Evolutionary conservation across 2,329 filamentous ascomycete species (phyloP).

Genomic region (Neoarthrinium moseri): DNA sequence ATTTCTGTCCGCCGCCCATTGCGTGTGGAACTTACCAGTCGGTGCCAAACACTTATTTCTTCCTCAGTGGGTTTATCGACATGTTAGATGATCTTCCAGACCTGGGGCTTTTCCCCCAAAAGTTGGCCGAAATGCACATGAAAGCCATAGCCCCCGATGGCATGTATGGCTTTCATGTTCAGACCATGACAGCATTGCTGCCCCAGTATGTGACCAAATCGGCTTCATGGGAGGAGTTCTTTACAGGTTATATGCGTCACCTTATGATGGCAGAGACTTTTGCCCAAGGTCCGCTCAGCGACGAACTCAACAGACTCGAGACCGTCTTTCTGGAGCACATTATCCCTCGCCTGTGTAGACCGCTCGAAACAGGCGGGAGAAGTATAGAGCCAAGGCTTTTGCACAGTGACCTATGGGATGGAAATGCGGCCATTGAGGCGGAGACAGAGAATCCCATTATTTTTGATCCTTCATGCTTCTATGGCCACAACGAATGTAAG

Average conservation of each 20-base stretch:
- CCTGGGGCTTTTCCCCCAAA: not conserved
- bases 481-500: conserved; percentile 33
- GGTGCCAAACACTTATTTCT: conserved; percentile 7
- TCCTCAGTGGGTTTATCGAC: not conserved
- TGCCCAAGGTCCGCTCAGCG: conserved; percentile 8
- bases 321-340: conserved; percentile 24
- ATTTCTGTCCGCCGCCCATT: conserved; percentile 6
- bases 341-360: conserved; percentile 36
- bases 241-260: conserved; percentile 14
- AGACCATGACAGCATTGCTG: conserved; percentile 18
- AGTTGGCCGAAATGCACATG: not conserved
- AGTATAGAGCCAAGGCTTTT: conserved; percentile 33
- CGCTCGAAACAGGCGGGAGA: conserved; percentile 32
- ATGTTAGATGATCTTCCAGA: conserved; percentile 10
- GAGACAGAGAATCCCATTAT: conserved; percentile 23
- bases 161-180: conserved; percentile 14
- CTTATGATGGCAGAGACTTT: conserved; percentile 14
- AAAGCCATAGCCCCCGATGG: not conserved
- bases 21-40: not conserved
- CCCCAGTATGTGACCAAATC: conserved; percentile 16
- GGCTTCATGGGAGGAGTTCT: conserved; percentile 18
- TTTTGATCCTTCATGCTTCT: conserved; percentile 31
- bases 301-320: conserved; percentile 10
- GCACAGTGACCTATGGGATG: conserved; percentile 34
- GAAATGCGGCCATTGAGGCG: conserved; percentile 25